Base-by-base conservation (phyloP, 345 rosid genomes). In the Clarkia xantiana region DNA sequence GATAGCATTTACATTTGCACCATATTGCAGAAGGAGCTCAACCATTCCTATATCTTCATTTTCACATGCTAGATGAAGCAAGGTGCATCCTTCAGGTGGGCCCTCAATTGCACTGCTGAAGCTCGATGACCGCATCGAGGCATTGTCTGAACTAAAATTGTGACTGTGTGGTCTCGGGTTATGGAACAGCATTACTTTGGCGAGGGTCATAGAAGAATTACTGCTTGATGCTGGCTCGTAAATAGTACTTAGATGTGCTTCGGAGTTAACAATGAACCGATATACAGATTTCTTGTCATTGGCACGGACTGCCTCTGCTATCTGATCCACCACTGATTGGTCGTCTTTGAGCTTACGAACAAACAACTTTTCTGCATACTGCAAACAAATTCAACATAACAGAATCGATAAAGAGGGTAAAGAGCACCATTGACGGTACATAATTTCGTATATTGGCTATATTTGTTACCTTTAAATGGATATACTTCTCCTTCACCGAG, bases 11-110 rank as follows among this genome's bases (percentile, higher is more conserved):
- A 84, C 68, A 64, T 77, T 77, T 38, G 99, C 91, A 56, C 97
- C 95, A 44, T 87, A 93, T 57, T 93, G 99, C 23, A 93, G 71
- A 23, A 93, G 84, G 64, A 87, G 94, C 71, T 93, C 99, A 10
- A 88, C 67, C 99, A 93, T 87, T 58, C 99, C 97, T 36, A 93
- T 71, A 60, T 93, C 99, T 11, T 81, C 82, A 51, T 80, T 76
- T 73, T 88, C 95, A 77, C 95, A 93, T 48, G 99, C 97, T 45
- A 91, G 94, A 68, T 93, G 95, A 61, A 93, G 88, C 53, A 87
- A 71, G 42, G 91, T 61, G 61, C 91, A 74, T 23, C 99, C 95
- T 58, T 80, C 95, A 19, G 61, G 11, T 54, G 48, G 36, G 59
- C 70, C 70, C 64, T 76, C 86, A 62, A 66, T 68, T 15, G 69